Conservation (phyloP, 768 basidiomycete species). For the Leccinum longicurvipes region DNA sequence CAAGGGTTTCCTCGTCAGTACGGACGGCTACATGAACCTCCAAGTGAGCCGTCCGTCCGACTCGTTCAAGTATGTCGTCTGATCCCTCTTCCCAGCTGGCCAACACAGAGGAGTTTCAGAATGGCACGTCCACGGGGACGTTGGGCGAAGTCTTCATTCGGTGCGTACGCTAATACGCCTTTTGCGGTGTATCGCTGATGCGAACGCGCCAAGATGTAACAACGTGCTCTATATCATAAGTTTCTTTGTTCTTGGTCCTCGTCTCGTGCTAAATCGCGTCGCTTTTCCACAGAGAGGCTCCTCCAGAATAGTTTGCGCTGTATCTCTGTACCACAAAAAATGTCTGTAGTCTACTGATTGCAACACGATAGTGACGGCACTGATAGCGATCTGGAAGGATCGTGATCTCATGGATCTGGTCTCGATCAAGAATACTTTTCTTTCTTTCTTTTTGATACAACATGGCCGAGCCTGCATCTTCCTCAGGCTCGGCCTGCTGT, state of each 20-base stretch:
- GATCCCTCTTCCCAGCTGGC: slow-evolving; percentile 44
- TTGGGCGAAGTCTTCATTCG: slow-evolving; percentile 99
- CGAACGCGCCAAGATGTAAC: slow-evolving; percentile 63
- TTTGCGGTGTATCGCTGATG: slow-evolving; percentile 8
- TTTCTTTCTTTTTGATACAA: not conserved
- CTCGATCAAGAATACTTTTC: not conserved
- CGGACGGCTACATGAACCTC: slow-evolving; percentile 99
- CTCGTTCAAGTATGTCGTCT: not conserved
- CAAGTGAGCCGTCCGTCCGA: slow-evolving; percentile 53
- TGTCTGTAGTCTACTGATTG: slow-evolving; percentile 7
- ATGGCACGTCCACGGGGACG: slow-evolving; percentile 91
- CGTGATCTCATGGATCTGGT: not conserved
- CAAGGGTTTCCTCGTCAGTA: slow-evolving; percentile 88
- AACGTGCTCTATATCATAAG: slow-evolving; percentile 96
- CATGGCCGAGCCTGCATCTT: not conserved
- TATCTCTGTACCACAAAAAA: slow-evolving; percentile 5
- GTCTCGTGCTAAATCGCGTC: slow-evolving; percentile 21
- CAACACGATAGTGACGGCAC: slow-evolving; percentile 3
- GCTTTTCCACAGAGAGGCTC: slow-evolving; percentile 66
- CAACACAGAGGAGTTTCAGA: slow-evolving; percentile 98
- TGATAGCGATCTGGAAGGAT: slow-evolving; percentile 6
- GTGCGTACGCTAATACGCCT: slow-evolving; percentile 41
- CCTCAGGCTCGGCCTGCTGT: not conserved
- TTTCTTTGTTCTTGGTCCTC: slow-evolving; percentile 26
- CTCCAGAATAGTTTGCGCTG: slow-evolving; percentile 39